phyloP scores from a whole-genome alignment of 116 monocot species.

The Iris pallida region DNA sequence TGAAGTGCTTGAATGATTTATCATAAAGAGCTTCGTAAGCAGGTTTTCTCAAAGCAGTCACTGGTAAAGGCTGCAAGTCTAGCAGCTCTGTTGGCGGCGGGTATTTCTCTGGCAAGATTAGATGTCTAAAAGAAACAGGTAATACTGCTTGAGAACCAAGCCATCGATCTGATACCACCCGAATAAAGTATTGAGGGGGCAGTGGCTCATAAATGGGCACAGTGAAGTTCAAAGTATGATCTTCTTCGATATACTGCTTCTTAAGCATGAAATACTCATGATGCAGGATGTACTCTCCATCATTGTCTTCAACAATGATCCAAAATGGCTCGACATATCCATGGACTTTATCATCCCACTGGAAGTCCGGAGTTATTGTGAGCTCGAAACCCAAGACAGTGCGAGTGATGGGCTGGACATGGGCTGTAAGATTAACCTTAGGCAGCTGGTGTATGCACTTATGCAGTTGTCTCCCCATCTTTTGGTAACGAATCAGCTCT shows the following conservation, averaged over 20 bases:
- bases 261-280: slow-evolving; percentile 96
- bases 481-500: slow-evolving; percentile 84
- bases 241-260: slow-evolving; percentile 94
- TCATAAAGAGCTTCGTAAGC: slow-evolving; percentile 80
- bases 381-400: slow-evolving; percentile 84
- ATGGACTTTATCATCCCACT: slow-evolving; percentile 95
- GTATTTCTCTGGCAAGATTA: slow-evolving; percentile 93
- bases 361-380: slow-evolving; percentile 95
- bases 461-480: slow-evolving; percentile 78
- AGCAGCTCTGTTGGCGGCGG: slow-evolving; percentile 85
- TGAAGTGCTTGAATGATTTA: slow-evolving; percentile 81
- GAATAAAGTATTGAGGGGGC: slow-evolving; percentile 92
- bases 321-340: slow-evolving; percentile 97
- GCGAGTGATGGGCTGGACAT: slow-evolving; percentile 95
- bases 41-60: slow-evolving; percentile 79
- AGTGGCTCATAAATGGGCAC: slow-evolving; percentile 93
- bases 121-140: slow-evolving; percentile 85
- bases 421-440: slow-evolving; percentile 83
- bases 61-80: slow-evolving; percentile 89
- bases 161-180: slow-evolving; percentile 91
- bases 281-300: slow-evolving; percentile 86
- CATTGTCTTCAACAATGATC: slow-evolving; percentile 97
- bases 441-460: slow-evolving; percentile 84
- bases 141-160: slow-evolving; percentile 93
- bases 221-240: slow-evolving; percentile 89